Evolutionary conservation across 176 grass and related monocot genomes (phyloP), one percentile per base, ranked within the genome.

Genomic region (Tillandsia leiboldiana): DNA sequence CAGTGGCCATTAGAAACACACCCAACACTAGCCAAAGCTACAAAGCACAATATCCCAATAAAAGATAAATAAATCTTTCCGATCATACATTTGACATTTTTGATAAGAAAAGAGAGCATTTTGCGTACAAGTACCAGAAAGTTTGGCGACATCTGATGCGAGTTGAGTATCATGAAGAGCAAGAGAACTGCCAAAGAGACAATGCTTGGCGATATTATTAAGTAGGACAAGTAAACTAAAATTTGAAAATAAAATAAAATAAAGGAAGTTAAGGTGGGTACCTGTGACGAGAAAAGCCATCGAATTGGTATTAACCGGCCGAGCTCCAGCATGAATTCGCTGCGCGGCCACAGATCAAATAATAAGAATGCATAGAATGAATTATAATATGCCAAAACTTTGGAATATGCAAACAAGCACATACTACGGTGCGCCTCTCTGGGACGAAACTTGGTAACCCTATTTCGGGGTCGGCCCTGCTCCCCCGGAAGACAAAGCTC

Each of bases 151-250:
- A 97, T 85, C 79, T 97, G 94, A 69, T 97, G 94, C 2, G 94
- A 97, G 74, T 90, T 97, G 48, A 97, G 75, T 72, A 97, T 84
- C 86, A 97, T 88, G 84, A 97, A 97, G 29, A 97, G 61, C n/a
- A 93, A 48, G 72, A 97, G 78, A 63, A 97, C 94, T 93, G 84
- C 64, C 56, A 75, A 84, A 71, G 23, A 1, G 13, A 50, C 69
- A 47, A 1, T 27, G 13, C 12, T n/a, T n/a, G 81, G 22, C 65
- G 73, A 71, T 11, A 50, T 26, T 11, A 50, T 26, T 18, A 28
- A 72, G 22, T 33, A 67, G 1, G n/a, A 5, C 27, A 42, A 51
- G 23, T 49, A 53, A 67, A 67, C 47, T 26, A 77, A 42, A 61
- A 15, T 11, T 12, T 7, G 20, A 1, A 70, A 24, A 63, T 15